Conservation (phyloP, 441 rosid species). For the Pelargonium cotyledonis region DNA sequence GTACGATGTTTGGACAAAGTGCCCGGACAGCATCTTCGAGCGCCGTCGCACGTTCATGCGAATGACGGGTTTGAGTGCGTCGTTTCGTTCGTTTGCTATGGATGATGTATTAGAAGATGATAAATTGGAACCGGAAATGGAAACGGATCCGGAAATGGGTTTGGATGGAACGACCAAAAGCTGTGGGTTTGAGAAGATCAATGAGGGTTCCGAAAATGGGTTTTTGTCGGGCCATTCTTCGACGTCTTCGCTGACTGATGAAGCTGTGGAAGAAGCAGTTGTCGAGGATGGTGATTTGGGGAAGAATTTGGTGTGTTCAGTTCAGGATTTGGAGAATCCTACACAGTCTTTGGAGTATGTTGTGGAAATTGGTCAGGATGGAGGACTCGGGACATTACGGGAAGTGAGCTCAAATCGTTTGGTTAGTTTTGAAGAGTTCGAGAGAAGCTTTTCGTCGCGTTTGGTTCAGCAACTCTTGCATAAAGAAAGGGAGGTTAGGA, state of each 20-base stretch:
- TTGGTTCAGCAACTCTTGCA: too few species aligned
- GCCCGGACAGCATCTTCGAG: background rate
- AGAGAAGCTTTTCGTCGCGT: constrained; percentile 31
- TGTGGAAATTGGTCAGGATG: constrained; percentile 22
- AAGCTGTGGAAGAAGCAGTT: background rate
- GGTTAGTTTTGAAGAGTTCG: constrained; percentile 26
- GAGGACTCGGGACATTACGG: constrained; percentile 19
- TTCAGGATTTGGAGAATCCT: constrained; percentile 26
- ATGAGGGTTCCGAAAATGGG: constrained; percentile 26
- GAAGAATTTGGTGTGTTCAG: constrained; percentile 27
- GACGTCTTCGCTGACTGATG: constrained; percentile 8
- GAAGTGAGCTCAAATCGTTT: constrained; percentile 23
- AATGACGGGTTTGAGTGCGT: background rate
- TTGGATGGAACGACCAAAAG: constrained; percentile 31
- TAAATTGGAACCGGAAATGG: too few species aligned
- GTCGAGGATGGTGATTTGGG: background rate
- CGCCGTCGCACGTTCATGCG: background rate
- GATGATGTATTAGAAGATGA: background rate
- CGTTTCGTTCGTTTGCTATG: background rate
- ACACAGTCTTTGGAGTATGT: constrained; percentile 18
- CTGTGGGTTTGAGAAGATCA: constrained; percentile 39
- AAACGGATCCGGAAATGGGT: constrained; percentile 22
- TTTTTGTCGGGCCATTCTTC: constrained; percentile 31
- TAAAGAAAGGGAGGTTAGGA: too few species aligned
- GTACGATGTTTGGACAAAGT: constrained; percentile 30